phyloP scores from a whole-genome alignment of 805 yeast genomes.

The Kluyveromyces siamensis region DNA sequence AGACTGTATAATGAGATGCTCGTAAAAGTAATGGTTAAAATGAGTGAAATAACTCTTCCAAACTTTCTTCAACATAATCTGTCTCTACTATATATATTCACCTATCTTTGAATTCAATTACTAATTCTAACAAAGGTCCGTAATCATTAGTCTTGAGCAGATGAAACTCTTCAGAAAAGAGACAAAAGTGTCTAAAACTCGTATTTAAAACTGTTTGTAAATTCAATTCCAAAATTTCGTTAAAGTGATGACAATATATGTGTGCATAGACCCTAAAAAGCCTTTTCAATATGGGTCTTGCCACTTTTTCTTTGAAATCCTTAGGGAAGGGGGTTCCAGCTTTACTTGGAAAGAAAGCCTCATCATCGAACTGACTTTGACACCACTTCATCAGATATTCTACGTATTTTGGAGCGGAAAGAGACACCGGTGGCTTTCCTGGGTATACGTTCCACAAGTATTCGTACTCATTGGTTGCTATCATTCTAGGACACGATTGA shows the following conservation, averaged over 20 bases:
- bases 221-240: slow-evolving; percentile 86
- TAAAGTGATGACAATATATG: slow-evolving; percentile 95
- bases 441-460: slow-evolving; percentile 90
- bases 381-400: slow-evolving; percentile 93
- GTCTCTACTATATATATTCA: slow-evolving; percentile 1
- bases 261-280: slow-evolving; percentile 94
- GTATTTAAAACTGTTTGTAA: slow-evolving; percentile 90
- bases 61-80: too few relatives aligned
- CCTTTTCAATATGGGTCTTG: slow-evolving; percentile 82
- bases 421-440: slow-evolving; percentile 64
- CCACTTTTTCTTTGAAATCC: slow-evolving; percentile 59
- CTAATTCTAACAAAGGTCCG: slow-evolving; percentile 87
- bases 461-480: slow-evolving; percentile 94
- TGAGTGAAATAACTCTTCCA: too few relatives aligned
- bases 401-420: slow-evolving; percentile 92
- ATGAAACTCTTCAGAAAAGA: slow-evolving; percentile 77
- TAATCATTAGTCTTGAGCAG: slow-evolving; percentile 72
- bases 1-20: too few relatives aligned
- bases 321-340: slow-evolving; percentile 88
- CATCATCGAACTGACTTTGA: slow-evolving; percentile 87
- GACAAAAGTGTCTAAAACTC: slow-evolving; percentile 84
- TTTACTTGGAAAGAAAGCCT: slow-evolving; percentile 79
- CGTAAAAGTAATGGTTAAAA: too few relatives aligned
- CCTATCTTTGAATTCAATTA: slow-evolving; percentile 35
- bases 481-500: slow-evolving; percentile 90